Percentiles rank a stretch among this genome's conserved stretches.
phyloP scores from a whole-genome alignment of 441 rosid species.

The Gossypium laxum region DNA sequence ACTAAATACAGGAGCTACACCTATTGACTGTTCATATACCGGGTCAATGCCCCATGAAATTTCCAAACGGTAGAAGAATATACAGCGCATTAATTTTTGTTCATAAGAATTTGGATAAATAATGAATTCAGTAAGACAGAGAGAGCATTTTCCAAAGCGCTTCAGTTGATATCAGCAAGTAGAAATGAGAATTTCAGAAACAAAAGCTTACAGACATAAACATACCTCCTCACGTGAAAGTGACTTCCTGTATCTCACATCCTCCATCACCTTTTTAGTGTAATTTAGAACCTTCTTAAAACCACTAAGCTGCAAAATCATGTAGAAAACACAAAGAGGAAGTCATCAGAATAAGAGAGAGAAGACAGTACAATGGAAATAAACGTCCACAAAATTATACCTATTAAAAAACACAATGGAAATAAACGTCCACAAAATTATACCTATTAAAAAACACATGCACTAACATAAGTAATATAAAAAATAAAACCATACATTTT shows the following conservation, averaged over 20 bases:
- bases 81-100: neutral
- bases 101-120: neutral
- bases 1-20: neutral
- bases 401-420: too few relatives aligned
- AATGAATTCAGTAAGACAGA: neutral
- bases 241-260: slow-evolving; percentile 61
- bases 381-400: neutral
- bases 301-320: slow-evolving; percentile 80
- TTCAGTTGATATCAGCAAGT: neutral
- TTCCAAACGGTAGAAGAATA: neutral
- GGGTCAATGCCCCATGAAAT: neutral
- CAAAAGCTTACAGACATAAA: neutral
- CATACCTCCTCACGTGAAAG: slow-evolving; percentile 95
- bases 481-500: slow-evolving; percentile 54
- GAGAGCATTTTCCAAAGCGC: neutral
- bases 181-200: slow-evolving; percentile 7
- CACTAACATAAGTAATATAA: slow-evolving; percentile 8
- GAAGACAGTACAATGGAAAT: neutral
- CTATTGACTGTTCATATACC: neutral
- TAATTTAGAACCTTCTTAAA: slow-evolving; percentile 94
- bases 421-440: neutral
- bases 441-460: slow-evolving; percentile 8
- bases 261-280: slow-evolving; percentile 83
- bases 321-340: neutral
- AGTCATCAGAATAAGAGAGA: slow-evolving; percentile 15